These are phyloP conservation scores for Aquilaria yunnanensis DNA, from an alignment of 345 rosid species.

Conservation along the genomic window DNA sequence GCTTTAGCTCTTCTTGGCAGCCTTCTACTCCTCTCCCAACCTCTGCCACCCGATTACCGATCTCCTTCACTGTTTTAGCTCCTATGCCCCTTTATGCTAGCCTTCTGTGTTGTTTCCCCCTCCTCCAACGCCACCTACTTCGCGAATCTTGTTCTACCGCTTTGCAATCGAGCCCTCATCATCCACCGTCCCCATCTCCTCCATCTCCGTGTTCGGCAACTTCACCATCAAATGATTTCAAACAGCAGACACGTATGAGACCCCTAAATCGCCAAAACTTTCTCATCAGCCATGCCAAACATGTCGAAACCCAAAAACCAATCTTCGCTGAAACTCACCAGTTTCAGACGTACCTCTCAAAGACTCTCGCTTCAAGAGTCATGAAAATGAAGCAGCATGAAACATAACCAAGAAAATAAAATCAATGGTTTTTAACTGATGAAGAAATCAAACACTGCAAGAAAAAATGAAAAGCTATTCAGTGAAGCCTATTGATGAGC, in stretches of 20 bases:
- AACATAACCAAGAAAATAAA: constrained; percentile 5
- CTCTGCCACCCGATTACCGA: no score
- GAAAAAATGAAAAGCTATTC: background rate
- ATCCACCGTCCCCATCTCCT: no score
- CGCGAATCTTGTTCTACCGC: no score
- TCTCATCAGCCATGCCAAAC: constrained; percentile 13
- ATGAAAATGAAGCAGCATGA: constrained; percentile 17
- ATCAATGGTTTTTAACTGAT: background rate
- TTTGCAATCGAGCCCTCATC: no score
- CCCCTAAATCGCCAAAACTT: constrained; percentile 1
- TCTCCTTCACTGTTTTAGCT: no score
- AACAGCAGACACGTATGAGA: background rate
- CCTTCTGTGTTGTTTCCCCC: no score
- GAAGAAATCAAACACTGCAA: background rate
- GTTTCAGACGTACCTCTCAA: constrained; percentile 24
- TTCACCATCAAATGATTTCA: background rate
- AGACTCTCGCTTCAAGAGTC: constrained; percentile 39
- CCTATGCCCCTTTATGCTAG: no score
- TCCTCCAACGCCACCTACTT: no score
- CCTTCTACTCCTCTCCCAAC: no score
- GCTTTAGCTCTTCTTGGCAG: no score
- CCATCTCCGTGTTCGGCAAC: no score
- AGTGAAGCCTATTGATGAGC: constrained; percentile 40
- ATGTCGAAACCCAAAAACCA: background rate
- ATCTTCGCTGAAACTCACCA: constrained; percentile 22